A percentile compares a stretch with the other conserved stretches of the same genome.
Evolutionary conservation across 306 rosid species (phyloP).

Genomic region (Citrullus amarus): DNA sequence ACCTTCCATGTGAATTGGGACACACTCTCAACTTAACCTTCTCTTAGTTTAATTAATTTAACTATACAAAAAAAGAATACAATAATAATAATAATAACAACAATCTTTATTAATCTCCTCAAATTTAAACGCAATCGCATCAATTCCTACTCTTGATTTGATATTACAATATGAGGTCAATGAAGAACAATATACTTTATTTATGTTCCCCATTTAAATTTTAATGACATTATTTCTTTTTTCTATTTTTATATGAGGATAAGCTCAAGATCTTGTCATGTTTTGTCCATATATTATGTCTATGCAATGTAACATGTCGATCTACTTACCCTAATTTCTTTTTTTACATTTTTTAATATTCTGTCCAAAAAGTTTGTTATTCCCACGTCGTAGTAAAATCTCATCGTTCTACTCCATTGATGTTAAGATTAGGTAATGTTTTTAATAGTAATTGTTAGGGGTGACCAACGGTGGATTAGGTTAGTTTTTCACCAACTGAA

Average conservation of each 20-base stretch:
- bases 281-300: not conserved
- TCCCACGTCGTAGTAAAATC: no score
- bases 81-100: no score
- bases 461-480: no score
- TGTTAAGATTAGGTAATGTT: no score
- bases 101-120: not conserved
- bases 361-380: no score
- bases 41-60: not conserved
- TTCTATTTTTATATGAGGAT: not conserved
- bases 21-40: not conserved
- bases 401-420: no score
- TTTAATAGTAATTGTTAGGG: no score
- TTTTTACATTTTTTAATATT: no score
- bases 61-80: not conserved
- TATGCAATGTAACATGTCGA: not conserved
- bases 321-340: no score
- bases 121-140: not conserved
- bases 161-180: not conserved
- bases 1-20: conserved; percentile 5
- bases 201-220: not conserved
- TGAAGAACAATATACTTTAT: not conserved
- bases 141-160: conserved; percentile 1
- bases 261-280: not conserved
- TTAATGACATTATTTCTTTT: not conserved
- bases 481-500: no score